Evolutionary conservation across 768 basidiomycete genomes (phyloP), one percentile per base, ranked within the genome.

Genomic region (Leccinum broughii): DNA sequence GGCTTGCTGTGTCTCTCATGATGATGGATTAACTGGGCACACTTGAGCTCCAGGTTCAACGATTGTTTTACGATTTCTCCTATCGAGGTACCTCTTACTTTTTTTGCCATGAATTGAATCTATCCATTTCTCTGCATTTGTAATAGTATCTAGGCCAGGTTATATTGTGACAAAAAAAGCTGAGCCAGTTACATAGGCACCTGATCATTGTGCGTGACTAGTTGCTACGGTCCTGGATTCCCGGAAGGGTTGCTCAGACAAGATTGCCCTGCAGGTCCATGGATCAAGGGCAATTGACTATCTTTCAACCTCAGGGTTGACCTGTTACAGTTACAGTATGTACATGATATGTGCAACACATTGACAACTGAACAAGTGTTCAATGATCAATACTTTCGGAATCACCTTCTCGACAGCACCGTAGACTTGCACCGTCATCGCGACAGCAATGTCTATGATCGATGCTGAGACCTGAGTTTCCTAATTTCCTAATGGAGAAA

Each of bases 391-490:
- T n/a, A 14, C 50, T 28, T 30, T 37, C 37, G 37, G 37, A 37
- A 6, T 24, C 26, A 49, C 6, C 28, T 8, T 52, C 26, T 32
- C 0, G 20, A 50, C 5, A 13, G 44, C 20, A 55, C 54, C 34
- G 34, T 34, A 34, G 34, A 34, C 34, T 11, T 34, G 34, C 34
- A 34, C 11, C 48, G 55, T 59, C 54, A 15, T 22, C 41, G 15
- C 6, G 6, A 54, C 35, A 24, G 49, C 51, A 26, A 59, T 14
- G 22, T 44, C 59, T 15, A 14, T 28, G 13, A 41, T 34, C 24
- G 49, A 24, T 51, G 57, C 11, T 30, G 30, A 30, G 30, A 30
- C 30, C 30, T 51, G 59, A 39, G 55, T 44, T 22, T 60, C 57
- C 63, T 30, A 9, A 30, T 30, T 9, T 9, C 30, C 30, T 30